A percentile compares a stretch with the other conserved stretches of the same genome.
Conservation (phyloP, 108 stramenopile genomes). For the Cyclotella cryptica region DNA sequence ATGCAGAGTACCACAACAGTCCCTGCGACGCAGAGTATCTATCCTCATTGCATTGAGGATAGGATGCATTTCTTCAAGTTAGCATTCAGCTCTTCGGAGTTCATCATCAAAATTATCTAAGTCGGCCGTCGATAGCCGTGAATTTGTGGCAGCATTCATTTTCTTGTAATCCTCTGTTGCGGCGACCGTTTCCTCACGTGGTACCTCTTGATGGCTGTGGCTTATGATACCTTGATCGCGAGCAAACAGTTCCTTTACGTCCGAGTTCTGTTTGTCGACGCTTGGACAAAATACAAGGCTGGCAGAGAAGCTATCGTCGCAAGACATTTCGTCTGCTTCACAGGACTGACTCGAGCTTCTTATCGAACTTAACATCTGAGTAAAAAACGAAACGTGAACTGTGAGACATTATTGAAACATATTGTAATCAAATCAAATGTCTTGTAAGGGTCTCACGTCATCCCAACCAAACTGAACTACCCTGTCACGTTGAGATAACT, state of each 20-base stretch:
- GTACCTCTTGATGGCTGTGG: background rate
- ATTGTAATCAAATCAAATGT: background rate
- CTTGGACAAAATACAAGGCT: slow-evolving; percentile 11
- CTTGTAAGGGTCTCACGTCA: background rate
- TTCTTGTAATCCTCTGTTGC: background rate
- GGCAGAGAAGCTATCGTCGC: background rate
- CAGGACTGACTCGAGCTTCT: background rate
- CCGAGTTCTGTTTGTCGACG: background rate
- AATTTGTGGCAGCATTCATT: background rate
- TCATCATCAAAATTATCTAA: background rate
- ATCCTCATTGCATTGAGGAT: too few species aligned
- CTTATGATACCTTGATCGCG: background rate
- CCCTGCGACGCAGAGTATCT: too few species aligned
- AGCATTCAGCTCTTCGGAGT: too few species aligned
- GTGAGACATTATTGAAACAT: background rate
- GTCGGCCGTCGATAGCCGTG: background rate
- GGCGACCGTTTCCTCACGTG: background rate
- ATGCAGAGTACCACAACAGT: too few species aligned
- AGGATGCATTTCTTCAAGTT: too few species aligned
- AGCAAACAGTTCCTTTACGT: slow-evolving; percentile 5
- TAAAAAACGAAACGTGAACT: background rate
- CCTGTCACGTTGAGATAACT: background rate
- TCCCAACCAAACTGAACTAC: background rate
- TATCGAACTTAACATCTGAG: background rate
- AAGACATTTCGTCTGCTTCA: slow-evolving; percentile 7